These are phyloP conservation scores for Paraconiothyrium brasiliense DNA, from an alignment of 2,329 filamentous ascomycete species.

Conservation along the genomic window DNA sequence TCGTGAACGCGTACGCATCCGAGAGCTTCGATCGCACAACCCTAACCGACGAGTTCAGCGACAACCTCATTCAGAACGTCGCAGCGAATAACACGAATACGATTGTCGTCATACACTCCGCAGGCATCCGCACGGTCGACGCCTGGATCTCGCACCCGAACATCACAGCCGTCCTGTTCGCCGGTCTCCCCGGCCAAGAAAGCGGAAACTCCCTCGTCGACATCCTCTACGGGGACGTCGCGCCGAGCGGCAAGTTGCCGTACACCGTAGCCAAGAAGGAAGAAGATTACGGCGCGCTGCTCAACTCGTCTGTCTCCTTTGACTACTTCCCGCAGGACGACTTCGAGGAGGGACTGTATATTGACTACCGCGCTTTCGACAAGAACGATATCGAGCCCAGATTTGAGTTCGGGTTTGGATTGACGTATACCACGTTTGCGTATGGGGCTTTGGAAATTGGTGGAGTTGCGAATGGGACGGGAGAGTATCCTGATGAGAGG, in stretches of 20 bases:
- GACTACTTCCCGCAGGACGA: constrained; percentile 75
- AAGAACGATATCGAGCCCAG: constrained; percentile 69
- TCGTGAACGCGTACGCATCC: constrained; percentile 63
- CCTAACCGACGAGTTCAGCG: constrained; percentile 32
- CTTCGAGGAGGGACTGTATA: constrained; percentile 79
- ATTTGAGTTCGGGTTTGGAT: constrained; percentile 82
- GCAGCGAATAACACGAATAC: constrained; percentile 60
- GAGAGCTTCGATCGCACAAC: constrained; percentile 42
- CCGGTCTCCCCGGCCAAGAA: constrained; percentile 73
- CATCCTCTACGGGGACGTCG: constrained; percentile 50
- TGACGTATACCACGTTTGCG: constrained; percentile 77
- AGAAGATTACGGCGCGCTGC: constrained; percentile 71
- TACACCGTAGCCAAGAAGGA: constrained; percentile 52
- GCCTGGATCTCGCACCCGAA: constrained; percentile 79
- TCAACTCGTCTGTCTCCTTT: constrained; percentile 60
- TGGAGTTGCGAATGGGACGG: constrained; percentile 53
- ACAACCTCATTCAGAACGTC: constrained; percentile 55
- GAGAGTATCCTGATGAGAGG: constrained; percentile 57
- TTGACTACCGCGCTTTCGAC: constrained; percentile 83
- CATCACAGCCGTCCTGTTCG: constrained; percentile 82
- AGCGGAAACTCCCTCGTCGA: constrained; percentile 52
- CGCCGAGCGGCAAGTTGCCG: constrained; percentile 62
- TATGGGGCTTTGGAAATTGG: constrained; percentile 71
- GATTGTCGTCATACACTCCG: constrained; percentile 56
- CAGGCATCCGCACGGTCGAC: constrained; percentile 76